Base-by-base conservation (phyloP, 495 filamentous ascomycete species). In the Trichocladium uniseriatum region DNA sequence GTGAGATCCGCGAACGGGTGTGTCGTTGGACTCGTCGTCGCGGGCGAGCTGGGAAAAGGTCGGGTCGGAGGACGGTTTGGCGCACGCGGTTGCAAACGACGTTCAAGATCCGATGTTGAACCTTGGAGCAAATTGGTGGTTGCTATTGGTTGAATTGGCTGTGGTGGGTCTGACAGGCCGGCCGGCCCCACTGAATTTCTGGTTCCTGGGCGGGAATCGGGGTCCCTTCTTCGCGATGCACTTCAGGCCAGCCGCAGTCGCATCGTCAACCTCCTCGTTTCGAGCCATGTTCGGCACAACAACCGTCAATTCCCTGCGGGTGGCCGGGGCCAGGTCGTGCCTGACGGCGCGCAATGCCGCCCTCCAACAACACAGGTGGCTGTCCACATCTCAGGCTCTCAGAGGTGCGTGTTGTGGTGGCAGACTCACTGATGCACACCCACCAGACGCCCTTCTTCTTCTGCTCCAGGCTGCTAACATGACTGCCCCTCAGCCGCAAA, bases 221-320 rank as follows among this genome's bases (percentile, higher is more conserved):
- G 9, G 7, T 32, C 20, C 3, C 20, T 37, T 21, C 40, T 27
- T 29, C 21, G 16, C 18, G 13, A 15, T 45, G 24, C 15, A 38
- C 27, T 21, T 39, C 48, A 35, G 29, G 15, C 15, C 6, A 21
- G 32, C 37, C 39, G 24, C 20, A n/a, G 31, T 34, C 16, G 43
- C n/a, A 51, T 34, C 9, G 24, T 40, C 13, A 32, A 47, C 38
- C 34, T 29, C 35, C 4, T 34, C 27, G 7, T 2, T 36, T 3
- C 38, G 36, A 41, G 22, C 37, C 42, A 63, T 66, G 59, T 48
- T 59, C n/a, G 44, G 37, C 46, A 46, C 43, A 46, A 37, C 40
- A 20, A 24, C 47, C 36, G 37, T 18, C 20, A 41, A 28, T 29
- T 52, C 49, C 58, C 56, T 64, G 8, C 37, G 58, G 56, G 60